These are phyloP conservation scores for Aspergillus amoenus DNA, from an alignment of 2,329 filamentous ascomycete species.

Conservation along the genomic window DNA sequence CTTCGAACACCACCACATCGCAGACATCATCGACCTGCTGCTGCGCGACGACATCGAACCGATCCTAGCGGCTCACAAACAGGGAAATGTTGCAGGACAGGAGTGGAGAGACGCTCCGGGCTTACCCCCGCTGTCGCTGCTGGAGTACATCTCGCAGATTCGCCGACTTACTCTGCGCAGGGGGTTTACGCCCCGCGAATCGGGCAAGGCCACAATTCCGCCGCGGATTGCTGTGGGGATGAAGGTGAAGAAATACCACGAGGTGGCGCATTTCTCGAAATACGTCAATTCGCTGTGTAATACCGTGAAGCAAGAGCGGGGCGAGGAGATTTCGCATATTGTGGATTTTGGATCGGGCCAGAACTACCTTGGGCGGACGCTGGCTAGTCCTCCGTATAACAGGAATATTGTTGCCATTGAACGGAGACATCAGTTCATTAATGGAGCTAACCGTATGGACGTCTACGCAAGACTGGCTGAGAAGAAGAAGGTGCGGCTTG, in stretches of 20 bases:
- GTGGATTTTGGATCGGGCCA: conserved; percentile 96
- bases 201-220: conserved; percentile 55
- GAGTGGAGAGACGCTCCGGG: conserved; percentile 45
- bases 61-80: conserved; percentile 27
- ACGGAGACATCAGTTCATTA: conserved; percentile 80
- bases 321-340: conserved; percentile 69
- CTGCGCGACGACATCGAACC: conserved; percentile 70
- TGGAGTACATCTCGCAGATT: conserved; percentile 71
- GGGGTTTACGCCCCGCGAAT: conserved; percentile 50
- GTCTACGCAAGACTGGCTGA: conserved; percentile 75
- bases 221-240: conserved; percentile 80
- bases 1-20: conserved; percentile 68
- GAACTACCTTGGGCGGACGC: conserved; percentile 86
- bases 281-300: conserved; percentile 71
- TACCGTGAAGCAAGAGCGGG: conserved; percentile 51
- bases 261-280: conserved; percentile 85
- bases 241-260: conserved; percentile 94
- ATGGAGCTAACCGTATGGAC: conserved; percentile 80
- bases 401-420: conserved; percentile 88
- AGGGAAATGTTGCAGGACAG: conserved; percentile 4
- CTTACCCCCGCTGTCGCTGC: conserved; percentile 55
- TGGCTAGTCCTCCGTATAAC: conserved; percentile 84
- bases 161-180: conserved; percentile 67
- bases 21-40: conserved; percentile 76
- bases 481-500: conserved; percentile 70